Base-by-base conservation (phyloP, 192 early-diverging fungal species). In the Kickxella alabastrina region DNA sequence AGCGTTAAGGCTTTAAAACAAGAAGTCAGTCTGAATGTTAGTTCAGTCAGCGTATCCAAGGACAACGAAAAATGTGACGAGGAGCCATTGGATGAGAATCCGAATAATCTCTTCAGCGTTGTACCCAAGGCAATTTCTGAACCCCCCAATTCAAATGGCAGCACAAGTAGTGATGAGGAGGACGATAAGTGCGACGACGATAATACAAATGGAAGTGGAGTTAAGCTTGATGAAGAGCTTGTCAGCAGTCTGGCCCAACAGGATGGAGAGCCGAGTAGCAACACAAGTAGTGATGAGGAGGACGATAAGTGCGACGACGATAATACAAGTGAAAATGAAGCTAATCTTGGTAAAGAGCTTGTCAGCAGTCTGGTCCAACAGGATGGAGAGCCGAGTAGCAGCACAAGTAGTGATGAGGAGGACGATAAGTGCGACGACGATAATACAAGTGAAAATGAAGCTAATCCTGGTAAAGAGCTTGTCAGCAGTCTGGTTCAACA, bases 51-150 rank as follows among this genome's bases (percentile, higher is more conserved):
- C n/a, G n/a, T n/a, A n/a, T n/a, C 1, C 0, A n/a, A 17, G 3
- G 43, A 44, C 13, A 10, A 44, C 13, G 43, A 44, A 44, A 47
- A 34, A 29, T 32, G 45, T 19, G 29, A 34, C 29, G 27, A 29
- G 25, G 27, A 17, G 10, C 10, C 14, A 23, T 1, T 6, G 12
- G 9, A 15, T 15, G 45, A n/a, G 15, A 29, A 31, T 18, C 1
- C 28, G 14, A 10, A 10, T 32, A 9, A 8, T 44, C 10, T 15
- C 19, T n/a, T n/a, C 8, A 10, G 23, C 6, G 24, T 14, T 14
- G 27, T 23, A 46, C 12, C 44, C 6, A 28, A 8, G 9, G 9
- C 19, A 10, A 28, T 14, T 47, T 6, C 6, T 8, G 6, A 32
- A 32, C 31, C 12, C 12, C 6, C 31, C 31, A 18, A 18, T 47